Evolutionary conservation across 306 rosid species (phyloP).

Genomic region (Gastrolobium villosum): DNA sequence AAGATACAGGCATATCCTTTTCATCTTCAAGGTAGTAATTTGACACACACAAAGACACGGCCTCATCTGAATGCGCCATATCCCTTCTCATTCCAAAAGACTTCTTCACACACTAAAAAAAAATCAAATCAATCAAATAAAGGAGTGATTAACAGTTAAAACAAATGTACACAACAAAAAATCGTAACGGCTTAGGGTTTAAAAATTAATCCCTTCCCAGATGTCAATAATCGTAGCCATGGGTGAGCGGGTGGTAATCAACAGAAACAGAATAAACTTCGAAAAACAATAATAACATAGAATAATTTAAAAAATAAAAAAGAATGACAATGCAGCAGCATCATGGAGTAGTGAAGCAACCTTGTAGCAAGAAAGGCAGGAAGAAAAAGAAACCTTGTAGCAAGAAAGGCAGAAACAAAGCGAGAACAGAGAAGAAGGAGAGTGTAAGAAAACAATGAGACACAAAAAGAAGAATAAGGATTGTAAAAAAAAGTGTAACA

Average conservation of each 20-base stretch:
- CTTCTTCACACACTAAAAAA: constrained; percentile 19
- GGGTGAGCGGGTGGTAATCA: not conserved
- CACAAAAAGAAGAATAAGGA: no score
- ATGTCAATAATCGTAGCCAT: not conserved
- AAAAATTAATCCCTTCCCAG: not conserved
- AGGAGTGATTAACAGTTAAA: not conserved
- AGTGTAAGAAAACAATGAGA: no score
- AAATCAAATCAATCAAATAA: not conserved
- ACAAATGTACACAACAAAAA: not conserved
- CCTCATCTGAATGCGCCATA: constrained; percentile 62
- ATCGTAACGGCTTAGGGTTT: not conserved
- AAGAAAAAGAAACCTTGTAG: no score
- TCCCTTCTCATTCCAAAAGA: constrained; percentile 39
- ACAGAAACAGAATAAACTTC: not conserved
- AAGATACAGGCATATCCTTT: constrained; percentile 59
- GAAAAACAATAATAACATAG: not conserved
- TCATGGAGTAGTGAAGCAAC: not conserved
- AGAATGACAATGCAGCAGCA: not conserved
- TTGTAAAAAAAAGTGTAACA: no score
- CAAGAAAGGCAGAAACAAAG: no score
- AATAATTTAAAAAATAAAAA: not conserved
- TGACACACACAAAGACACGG: constrained; percentile 49
- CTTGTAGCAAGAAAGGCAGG: not conserved
- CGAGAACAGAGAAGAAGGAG: no score
- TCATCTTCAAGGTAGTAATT: constrained; percentile 76